phyloP scores from a whole-genome alignment of 139 green algal species.

The Coccomyxa sp. region DNA sequence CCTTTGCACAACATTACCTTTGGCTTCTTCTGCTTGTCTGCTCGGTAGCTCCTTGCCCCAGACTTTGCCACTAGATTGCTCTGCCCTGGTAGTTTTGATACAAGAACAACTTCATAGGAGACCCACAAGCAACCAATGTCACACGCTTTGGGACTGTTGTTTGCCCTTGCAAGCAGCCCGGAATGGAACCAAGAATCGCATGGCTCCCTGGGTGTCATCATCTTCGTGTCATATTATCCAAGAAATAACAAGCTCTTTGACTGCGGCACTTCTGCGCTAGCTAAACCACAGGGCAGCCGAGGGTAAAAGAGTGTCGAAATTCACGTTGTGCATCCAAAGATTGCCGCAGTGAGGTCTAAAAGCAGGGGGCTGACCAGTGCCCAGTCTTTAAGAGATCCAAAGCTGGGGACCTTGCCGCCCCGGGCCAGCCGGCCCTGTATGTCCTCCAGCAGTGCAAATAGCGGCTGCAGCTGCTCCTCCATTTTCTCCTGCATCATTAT shows the following conservation, averaged over 20 bases:
- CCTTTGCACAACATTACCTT: too few relatives aligned
- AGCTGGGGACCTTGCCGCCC: neutral
- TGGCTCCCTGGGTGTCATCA: too few relatives aligned
- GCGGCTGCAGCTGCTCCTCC: neutral
- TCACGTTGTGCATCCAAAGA: neutral
- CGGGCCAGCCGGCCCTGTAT: neutral
- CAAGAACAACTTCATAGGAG: too few relatives aligned
- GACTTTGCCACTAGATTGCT: too few relatives aligned
- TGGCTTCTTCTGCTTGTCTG: too few relatives aligned
- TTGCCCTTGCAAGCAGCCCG: too few relatives aligned
- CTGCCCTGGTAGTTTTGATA: too few relatives aligned
- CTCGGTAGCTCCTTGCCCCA: too few relatives aligned
- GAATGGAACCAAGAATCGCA: too few relatives aligned
- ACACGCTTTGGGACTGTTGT: too few relatives aligned
- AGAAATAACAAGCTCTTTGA: neutral
- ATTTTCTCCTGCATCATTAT: neutral
- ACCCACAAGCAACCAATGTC: too few relatives aligned
- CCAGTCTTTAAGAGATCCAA: conserved; percentile 2
- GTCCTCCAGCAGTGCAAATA: neutral
- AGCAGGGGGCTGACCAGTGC: neutral
- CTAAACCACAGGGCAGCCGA: neutral
- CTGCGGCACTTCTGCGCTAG: neutral
- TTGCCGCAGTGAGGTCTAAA: neutral
- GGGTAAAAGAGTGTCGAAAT: neutral
- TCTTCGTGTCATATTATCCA: too few relatives aligned